Conservation (phyloP, 192 early-diverging fungal genomes). For the Coemansia sp. region DNA sequence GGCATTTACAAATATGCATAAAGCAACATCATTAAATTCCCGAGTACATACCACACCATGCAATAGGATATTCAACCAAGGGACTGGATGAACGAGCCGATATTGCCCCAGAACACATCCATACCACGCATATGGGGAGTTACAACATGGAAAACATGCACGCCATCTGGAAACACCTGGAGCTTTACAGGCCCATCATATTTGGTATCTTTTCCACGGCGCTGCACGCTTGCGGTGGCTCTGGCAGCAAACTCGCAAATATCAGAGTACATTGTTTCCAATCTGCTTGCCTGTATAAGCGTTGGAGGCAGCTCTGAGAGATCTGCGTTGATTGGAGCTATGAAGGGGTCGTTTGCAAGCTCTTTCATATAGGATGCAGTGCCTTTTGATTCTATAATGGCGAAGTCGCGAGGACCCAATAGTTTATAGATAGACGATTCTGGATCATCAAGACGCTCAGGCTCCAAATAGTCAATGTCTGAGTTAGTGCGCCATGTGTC, state of each 20-base stretch:
- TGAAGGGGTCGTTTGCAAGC: constrained; percentile 23
- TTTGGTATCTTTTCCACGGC: background rate
- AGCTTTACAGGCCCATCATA: constrained; percentile 3
- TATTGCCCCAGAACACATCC: constrained; percentile 12
- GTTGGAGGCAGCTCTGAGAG: constrained; percentile 25
- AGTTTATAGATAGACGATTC: constrained; percentile 7
- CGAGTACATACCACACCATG: too few relatives aligned
- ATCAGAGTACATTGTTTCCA: constrained; percentile 47
- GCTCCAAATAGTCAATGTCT: constrained; percentile 15
- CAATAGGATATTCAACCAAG: background rate
- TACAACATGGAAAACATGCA: constrained; percentile 43
- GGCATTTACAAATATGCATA: background rate
- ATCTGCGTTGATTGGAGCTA: constrained; percentile 36
- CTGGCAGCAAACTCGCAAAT: constrained; percentile 35
- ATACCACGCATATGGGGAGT: constrained; percentile 1
- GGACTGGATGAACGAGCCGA: constrained; percentile 16
- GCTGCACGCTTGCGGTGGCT: background rate
- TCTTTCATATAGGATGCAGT: background rate
- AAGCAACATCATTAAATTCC: background rate
- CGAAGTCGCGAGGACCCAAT: constrained; percentile 6
- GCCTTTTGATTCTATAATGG: background rate
- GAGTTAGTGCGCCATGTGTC: constrained; percentile 20
- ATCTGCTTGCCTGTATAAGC: constrained; percentile 36
- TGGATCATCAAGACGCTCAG: constrained; percentile 1
- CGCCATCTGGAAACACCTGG: constrained; percentile 19